Conservation (phyloP, 441 rosid species). For the Eutrema salsugineum region DNA sequence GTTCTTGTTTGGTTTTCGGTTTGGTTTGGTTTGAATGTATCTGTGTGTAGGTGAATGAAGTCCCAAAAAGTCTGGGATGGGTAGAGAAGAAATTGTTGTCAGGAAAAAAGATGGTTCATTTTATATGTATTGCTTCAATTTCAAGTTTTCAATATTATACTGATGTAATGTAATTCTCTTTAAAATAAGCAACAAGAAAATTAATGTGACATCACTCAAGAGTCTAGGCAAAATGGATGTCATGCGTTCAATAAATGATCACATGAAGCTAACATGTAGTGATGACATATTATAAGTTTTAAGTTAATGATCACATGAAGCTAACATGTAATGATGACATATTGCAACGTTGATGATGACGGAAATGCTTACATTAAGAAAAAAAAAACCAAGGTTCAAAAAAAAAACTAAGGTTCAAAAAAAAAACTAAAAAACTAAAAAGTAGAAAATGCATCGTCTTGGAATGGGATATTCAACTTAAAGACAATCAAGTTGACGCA, state of each 20-base stretch:
- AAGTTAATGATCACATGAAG: constrained; percentile 17
- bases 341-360: not conserved
- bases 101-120: constrained; percentile 4
- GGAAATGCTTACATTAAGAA: too few relatives aligned
- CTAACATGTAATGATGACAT: constrained; percentile 11
- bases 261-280: constrained; percentile 19
- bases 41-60: constrained; percentile 14
- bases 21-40: not conserved
- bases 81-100: constrained; percentile 21
- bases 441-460: not conserved
- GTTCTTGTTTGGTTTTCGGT: not conserved
- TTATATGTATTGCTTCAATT: constrained; percentile 9
- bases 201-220: not conserved
- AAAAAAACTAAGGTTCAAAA: too few relatives aligned
- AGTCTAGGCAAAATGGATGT: not conserved
- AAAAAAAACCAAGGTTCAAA: too few relatives aligned
- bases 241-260: constrained; percentile 15
- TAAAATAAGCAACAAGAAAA: not conserved
- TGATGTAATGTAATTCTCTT: not conserved
- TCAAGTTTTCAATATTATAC: not conserved
- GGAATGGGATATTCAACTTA: not conserved
- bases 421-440: not conserved
- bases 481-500: not conserved
- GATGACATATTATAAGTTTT: not conserved
- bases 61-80: constrained; percentile 13